These are phyloP conservation scores for Septoria linicola DNA, from an alignment of 2,329 filamentous ascomycete genomes.

Conservation along the genomic window DNA sequence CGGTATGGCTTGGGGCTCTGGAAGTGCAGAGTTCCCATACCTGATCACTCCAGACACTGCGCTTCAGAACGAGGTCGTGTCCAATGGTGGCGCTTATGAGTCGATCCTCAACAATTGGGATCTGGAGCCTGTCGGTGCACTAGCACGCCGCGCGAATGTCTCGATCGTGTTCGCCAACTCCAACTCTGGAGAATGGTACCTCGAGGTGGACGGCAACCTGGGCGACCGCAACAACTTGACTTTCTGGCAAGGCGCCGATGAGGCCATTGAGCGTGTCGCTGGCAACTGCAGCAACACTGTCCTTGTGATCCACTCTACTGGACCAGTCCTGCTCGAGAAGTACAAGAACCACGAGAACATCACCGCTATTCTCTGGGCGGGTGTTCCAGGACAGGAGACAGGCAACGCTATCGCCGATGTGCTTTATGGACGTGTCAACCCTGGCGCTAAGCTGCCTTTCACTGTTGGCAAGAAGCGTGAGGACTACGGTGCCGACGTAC, in stretches of 20 bases:
- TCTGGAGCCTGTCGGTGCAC: conserved; percentile 31
- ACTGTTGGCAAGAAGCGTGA: conserved; percentile 34
- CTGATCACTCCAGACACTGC: conserved; percentile 34
- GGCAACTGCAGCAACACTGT: conserved; percentile 39
- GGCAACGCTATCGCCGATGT: conserved; percentile 33
- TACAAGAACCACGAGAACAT: conserved; percentile 36
- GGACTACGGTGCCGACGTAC: conserved; percentile 35
- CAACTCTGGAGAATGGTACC: conserved; percentile 51
- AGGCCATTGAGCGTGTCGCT: conserved; percentile 61
- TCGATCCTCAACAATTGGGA: conserved; percentile 33
- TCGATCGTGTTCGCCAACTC: conserved; percentile 52
- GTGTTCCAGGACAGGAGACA: conserved; percentile 35
- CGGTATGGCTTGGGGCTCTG: conserved; percentile 50
- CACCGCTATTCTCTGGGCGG: conserved; percentile 36
- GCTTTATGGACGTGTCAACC: conserved; percentile 34
- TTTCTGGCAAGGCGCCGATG: conserved; percentile 41
- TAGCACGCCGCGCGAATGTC: conserved; percentile 32
- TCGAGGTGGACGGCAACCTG: conserved; percentile 44
- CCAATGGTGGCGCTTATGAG: conserved; percentile 29
- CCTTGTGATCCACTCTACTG: conserved; percentile 35
- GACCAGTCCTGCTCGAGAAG: conserved; percentile 32
- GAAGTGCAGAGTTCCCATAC: conserved; percentile 41
- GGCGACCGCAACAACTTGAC: conserved; percentile 52
- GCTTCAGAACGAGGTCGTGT: conserved; percentile 31
- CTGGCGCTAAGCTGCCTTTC: conserved; percentile 35